Evolutionary conservation across 805 yeast genomes (phyloP).

Genomic region (Zygosaccharomyces kombuchaensis): DNA sequence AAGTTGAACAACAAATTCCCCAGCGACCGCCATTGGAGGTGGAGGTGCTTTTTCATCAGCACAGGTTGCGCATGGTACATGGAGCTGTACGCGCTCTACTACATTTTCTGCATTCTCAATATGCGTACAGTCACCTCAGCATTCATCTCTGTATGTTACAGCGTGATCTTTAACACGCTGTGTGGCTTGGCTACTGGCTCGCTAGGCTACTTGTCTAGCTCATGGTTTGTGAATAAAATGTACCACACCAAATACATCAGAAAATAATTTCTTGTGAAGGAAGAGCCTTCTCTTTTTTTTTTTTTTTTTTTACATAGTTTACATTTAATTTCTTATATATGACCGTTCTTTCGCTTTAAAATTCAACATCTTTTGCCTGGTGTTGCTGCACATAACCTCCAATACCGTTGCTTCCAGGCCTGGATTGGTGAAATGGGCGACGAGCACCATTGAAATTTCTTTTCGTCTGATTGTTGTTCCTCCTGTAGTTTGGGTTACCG

Average conservation of each 20-base stretch:
- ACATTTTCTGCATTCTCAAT: slow-evolving; percentile 52
- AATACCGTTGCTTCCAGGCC: slow-evolving; percentile 23
- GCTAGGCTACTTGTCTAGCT: slow-evolving; percentile 63
- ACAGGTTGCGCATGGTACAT: slow-evolving; percentile 70
- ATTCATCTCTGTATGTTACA: slow-evolving; percentile 66
- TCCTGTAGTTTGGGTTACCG: slow-evolving; percentile 33
- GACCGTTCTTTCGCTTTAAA: not conserved
- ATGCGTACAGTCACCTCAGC: slow-evolving; percentile 64
- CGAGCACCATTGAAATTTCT: slow-evolving; percentile 29
- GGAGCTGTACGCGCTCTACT: slow-evolving; percentile 62
- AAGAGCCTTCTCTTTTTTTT: slow-evolving; percentile 1
- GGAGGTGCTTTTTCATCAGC: slow-evolving; percentile 73
- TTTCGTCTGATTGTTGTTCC: slow-evolving; percentile 25
- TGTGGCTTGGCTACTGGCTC: slow-evolving; percentile 74
- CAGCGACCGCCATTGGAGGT: slow-evolving; percentile 54
- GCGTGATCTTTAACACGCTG: slow-evolving; percentile 56
- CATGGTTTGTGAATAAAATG: slow-evolving; percentile 54
- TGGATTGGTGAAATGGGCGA: slow-evolving; percentile 10
- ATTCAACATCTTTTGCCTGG: slow-evolving; percentile 14
- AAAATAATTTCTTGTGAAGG: not conserved
- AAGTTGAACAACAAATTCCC: slow-evolving; percentile 14
- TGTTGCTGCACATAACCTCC: slow-evolving; percentile 35
- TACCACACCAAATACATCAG: slow-evolving; percentile 11
- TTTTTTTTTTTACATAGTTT: not conserved
- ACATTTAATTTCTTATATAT: slow-evolving; percentile 2